phyloP scores from a whole-genome alignment of 2,329 filamentous ascomycete species.

The Hymenoscyphus fructigenus region DNA sequence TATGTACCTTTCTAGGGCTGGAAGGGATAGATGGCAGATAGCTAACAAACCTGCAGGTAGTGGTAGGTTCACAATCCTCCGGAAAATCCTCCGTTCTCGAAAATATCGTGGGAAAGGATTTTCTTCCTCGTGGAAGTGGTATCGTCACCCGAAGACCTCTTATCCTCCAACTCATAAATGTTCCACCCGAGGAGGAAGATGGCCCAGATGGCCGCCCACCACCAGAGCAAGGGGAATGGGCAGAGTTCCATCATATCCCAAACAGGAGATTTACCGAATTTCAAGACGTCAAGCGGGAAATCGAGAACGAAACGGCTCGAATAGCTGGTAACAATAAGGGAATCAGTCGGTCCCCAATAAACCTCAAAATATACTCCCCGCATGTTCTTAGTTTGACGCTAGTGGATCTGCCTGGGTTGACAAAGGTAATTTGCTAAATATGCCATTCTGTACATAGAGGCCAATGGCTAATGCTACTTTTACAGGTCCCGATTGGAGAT shows the following conservation, averaged over 20 bases:
- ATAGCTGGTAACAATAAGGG: constrained; percentile 97
- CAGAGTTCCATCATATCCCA: constrained; percentile 93
- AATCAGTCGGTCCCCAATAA: constrained; percentile 96
- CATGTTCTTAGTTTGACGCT: constrained; percentile 94
- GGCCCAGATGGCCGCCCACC: constrained; percentile 66
- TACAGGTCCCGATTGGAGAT: constrained; percentile 89
- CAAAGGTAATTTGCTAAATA: constrained; percentile 63
- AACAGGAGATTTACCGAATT: constrained; percentile 90
- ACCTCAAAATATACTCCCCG: constrained; percentile 97
- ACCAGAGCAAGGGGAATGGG: constrained; percentile 71
- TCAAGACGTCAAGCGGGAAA: constrained; percentile 88
- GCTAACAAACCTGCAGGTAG: constrained; percentile 55
- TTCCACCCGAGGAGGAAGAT: constrained; percentile 70
- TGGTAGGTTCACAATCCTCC: constrained; percentile 96
- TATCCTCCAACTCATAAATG: constrained; percentile 97
- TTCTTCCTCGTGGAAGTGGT: constrained; percentile 91
- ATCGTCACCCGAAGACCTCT: constrained; percentile 93
- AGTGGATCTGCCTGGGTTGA: constrained; percentile 92
- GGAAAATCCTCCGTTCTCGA: constrained; percentile 98
- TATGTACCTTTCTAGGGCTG: constrained; percentile 50
- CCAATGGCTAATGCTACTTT: constrained; percentile 16
- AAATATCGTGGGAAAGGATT: constrained; percentile 97
- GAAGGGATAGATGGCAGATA: constrained; percentile 17
- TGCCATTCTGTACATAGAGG: not conserved
- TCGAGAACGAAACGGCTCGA: constrained; percentile 92